A percentile compares a stretch with the other conserved stretches of the same genome.
Conservation (phyloP, 2,329 filamentous ascomycete species). For the Magnaporthales sp. region DNA sequence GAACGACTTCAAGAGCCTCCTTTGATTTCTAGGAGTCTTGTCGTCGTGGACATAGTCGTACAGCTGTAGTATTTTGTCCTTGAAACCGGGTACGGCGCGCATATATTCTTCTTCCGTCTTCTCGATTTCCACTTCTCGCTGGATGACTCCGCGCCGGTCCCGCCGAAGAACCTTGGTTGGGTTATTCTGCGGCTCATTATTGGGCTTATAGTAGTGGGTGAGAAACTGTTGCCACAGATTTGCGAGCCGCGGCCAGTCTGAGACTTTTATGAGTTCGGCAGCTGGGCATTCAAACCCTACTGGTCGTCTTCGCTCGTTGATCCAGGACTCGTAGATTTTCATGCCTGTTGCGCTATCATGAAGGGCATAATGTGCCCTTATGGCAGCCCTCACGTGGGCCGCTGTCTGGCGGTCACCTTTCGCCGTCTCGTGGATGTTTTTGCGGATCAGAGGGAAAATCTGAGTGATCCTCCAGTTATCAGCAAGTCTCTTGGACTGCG, state of each 20-base stretch:
- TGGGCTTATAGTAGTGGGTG: not conserved
- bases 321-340: not conserved
- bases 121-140: not conserved
- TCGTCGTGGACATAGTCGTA: not conserved
- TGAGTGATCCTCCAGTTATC: constrained; percentile 36
- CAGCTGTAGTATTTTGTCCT: not conserved
- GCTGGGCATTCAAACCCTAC: constrained; percentile 36
- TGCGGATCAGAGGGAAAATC: constrained; percentile 30
- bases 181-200: not conserved
- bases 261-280: constrained; percentile 26
- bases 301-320: constrained; percentile 16
- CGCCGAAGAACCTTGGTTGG: not conserved
- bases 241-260: constrained; percentile 24
- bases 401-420: not conserved
- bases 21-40: not conserved
- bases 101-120: not conserved
- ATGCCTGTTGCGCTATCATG: not conserved
- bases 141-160: not conserved
- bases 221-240: not conserved
- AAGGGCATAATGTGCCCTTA: not conserved
- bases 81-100: not conserved
- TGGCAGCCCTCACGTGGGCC: not conserved
- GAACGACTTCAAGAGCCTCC: not conserved
- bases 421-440: constrained; percentile 3
- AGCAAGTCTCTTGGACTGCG: constrained; percentile 29